These are phyloP conservation scores for Curvularia verruculosa DNA, from an alignment of 2,329 filamentous ascomycete genomes.

Conservation along the genomic window DNA sequence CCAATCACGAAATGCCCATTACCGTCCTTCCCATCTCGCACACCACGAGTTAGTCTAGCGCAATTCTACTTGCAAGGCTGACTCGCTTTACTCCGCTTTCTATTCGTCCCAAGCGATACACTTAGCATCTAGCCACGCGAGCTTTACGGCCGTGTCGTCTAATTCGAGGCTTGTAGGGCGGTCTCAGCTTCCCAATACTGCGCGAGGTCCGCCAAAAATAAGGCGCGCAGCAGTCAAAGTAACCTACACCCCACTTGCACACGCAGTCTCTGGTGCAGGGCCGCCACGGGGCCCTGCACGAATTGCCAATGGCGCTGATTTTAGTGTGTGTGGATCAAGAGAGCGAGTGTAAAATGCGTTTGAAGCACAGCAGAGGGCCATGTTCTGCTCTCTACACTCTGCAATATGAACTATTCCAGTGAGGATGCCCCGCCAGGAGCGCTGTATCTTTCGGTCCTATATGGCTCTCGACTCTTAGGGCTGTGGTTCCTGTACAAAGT, in stretches of 20 bases:
- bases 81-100: background rate
- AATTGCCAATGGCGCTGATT: background rate
- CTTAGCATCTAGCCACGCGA: background rate
- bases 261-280: background rate
- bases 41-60: slow-evolving; percentile 1
- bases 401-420: background rate
- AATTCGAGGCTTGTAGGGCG: background rate
- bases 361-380: background rate
- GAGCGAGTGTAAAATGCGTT: background rate
- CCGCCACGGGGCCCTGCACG: background rate
- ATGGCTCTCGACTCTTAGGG: slow-evolving; percentile 11
- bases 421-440: background rate
- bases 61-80: background rate
- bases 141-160: background rate
- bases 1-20: background rate
- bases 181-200: background rate
- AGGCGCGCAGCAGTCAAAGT: background rate
- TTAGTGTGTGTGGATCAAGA: background rate
- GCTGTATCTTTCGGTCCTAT: background rate
- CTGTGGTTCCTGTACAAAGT: slow-evolving; percentile 23
- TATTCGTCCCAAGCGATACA: background rate
- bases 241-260: slow-evolving; percentile 1
- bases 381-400: background rate
- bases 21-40: background rate
- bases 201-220: background rate